These are phyloP conservation scores for Mycena epipterygia DNA, from an alignment of 768 basidiomycete species.

Conservation along the genomic window DNA sequence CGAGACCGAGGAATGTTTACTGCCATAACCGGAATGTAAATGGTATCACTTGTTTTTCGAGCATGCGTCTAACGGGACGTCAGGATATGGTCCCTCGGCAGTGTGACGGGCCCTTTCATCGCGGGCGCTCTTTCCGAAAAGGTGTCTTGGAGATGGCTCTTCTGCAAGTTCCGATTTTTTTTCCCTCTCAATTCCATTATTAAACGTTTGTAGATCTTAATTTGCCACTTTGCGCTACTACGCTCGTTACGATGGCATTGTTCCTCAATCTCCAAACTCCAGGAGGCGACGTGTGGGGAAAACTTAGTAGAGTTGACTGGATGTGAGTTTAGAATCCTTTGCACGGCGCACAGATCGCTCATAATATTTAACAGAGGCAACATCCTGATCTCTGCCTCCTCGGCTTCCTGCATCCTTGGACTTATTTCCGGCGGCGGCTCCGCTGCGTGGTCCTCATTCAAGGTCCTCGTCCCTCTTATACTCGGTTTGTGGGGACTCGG, in stretches of 20 bases:
- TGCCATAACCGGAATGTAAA: conserved; percentile 39
- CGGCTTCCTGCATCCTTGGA: conserved; percentile 45
- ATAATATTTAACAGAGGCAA: conserved; percentile 50
- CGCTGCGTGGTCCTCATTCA: conserved; percentile 53
- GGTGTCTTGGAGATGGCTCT: conserved; percentile 55
- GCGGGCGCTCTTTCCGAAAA: conserved; percentile 47
- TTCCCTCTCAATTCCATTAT: conserved; percentile 45
- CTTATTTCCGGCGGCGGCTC: conserved; percentile 57
- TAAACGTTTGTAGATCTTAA: conserved; percentile 1
- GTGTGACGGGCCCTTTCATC: conserved; percentile 47
- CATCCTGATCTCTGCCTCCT: conserved; percentile 44
- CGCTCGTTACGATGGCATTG: neutral
- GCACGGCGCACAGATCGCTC: conserved; percentile 41
- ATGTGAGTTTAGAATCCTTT: neutral
- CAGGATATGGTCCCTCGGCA: conserved; percentile 49
- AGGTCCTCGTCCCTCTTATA: conserved; percentile 56
- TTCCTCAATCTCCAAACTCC: conserved; percentile 10
- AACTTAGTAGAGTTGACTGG: conserved; percentile 10
- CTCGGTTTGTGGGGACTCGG: conserved; percentile 45
- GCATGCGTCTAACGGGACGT: neutral
- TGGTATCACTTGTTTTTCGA: neutral
- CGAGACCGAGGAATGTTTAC: conserved; percentile 52
- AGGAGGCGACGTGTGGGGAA: neutral
- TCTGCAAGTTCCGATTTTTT: conserved; percentile 40
- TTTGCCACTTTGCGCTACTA: neutral